These are phyloP conservation scores for Kregervanrija fluxuum DNA, from an alignment of 805 yeast species.

Conservation along the genomic window DNA sequence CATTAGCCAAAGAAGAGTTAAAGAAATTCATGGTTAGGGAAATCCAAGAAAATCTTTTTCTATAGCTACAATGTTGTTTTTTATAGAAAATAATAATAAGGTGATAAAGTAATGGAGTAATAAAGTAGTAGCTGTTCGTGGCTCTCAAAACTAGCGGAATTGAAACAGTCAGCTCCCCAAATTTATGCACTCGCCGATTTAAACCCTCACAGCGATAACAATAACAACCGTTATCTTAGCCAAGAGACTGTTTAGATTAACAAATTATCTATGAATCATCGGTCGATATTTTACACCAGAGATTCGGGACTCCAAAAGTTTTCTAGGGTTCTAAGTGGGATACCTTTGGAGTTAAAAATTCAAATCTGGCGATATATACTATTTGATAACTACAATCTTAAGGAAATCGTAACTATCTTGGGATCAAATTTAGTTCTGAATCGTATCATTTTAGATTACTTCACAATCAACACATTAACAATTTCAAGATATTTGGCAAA, in stretches of 20 bases:
- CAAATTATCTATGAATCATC: no score
- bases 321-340: background rate
- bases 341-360: slow-evolving; percentile 5
- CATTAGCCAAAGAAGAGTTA: slow-evolving; percentile 11
- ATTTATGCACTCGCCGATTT: no score
- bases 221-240: no score
- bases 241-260: no score
- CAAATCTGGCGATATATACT: slow-evolving; percentile 2
- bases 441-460: background rate
- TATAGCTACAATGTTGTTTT: background rate
- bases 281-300: no score
- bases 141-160: no score
- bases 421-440: background rate
- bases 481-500: slow-evolving; percentile 3
- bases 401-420: background rate
- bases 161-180: no score
- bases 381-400: slow-evolving; percentile 1
- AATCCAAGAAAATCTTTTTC: slow-evolving; percentile 16
- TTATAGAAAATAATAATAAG: no score
- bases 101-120: no score
- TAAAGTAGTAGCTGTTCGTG: no score
- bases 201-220: no score
- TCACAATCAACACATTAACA: background rate
- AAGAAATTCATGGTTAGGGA: slow-evolving; percentile 9
- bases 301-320: no score